phyloP scores from a whole-genome alignment of 306 rosid species.

The Rubus parviflorus region DNA sequence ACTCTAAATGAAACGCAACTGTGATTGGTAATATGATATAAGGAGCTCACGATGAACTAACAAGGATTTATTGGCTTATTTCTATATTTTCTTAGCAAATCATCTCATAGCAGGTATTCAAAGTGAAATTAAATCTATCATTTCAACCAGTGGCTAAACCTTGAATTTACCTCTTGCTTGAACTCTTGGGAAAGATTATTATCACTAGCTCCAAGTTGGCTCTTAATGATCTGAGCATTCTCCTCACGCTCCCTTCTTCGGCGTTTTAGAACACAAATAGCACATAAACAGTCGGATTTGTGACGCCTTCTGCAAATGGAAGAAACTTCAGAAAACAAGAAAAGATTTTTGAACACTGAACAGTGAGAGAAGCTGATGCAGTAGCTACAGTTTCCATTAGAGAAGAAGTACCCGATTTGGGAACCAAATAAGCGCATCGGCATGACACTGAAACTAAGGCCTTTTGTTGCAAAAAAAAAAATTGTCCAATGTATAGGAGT shows the following conservation, averaged over 20 bases:
- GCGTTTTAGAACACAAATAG: slow-evolving; percentile 88
- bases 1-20: not conserved
- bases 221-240: slow-evolving; percentile 63
- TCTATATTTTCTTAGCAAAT: not conserved
- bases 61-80: not conserved
- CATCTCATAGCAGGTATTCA: not conserved
- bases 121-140: not conserved
- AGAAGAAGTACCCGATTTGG: not conserved
- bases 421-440: not conserved
- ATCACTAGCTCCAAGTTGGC: slow-evolving; percentile 45
- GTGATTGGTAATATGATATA: not conserved
- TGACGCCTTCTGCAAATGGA: slow-evolving; percentile 82
- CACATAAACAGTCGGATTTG: slow-evolving; percentile 89
- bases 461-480: not conserved
- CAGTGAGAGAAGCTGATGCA: not conserved
- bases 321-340: slow-evolving; percentile 23
- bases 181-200: slow-evolving; percentile 51
- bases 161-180: slow-evolving; percentile 61
- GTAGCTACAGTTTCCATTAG: slow-evolving; percentile 5
- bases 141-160: slow-evolving; percentile 2
- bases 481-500: not conserved
- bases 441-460: not conserved
- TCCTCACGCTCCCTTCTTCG: slow-evolving; percentile 95
- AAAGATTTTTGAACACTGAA: not conserved
- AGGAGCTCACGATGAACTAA: not conserved